phyloP scores from a whole-genome alignment of 345 rosid genomes.

The Citrus maxima region DNA sequence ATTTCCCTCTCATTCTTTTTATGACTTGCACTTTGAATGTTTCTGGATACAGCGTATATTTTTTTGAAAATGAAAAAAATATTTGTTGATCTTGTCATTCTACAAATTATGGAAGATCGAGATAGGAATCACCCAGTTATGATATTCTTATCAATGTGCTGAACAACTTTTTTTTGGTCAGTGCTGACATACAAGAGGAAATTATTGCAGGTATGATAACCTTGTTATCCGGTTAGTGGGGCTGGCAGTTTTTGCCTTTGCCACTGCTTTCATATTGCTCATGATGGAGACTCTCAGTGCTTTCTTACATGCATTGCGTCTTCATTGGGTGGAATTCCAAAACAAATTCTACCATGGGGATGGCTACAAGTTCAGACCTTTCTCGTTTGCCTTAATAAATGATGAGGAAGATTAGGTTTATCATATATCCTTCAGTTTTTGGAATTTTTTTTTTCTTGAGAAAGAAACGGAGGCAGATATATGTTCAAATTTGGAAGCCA shows the following conservation, averaged over 20 bases:
- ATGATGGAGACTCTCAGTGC: conserved; percentile 99
- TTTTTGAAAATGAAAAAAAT: background rate
- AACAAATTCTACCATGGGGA: conserved; percentile 89
- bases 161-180: background rate
- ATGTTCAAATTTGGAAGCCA: conserved; percentile 8
- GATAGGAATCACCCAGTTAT: background rate
- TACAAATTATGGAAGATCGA: background rate
- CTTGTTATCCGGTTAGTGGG: conserved; percentile 68
- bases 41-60: background rate
- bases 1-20: background rate
- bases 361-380: conserved; percentile 91
- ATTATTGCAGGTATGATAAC: conserved; percentile 69
- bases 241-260: conserved; percentile 83
- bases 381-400: conserved; percentile 61
- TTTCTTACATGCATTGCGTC: conserved; percentile 94
- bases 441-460: background rate
- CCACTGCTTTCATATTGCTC: conserved; percentile 85
- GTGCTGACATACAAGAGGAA: background rate
- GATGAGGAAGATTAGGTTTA: conserved; percentile 63
- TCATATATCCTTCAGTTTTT: conserved; percentile 8
- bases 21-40: background rate
- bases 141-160: background rate
- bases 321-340: conserved; percentile 97
- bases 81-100: background rate
- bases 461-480: conserved; percentile 4